Evolutionary conservation across 441 rosid species (phyloP).

Genomic region (Theobroma grandiflorum): DNA sequence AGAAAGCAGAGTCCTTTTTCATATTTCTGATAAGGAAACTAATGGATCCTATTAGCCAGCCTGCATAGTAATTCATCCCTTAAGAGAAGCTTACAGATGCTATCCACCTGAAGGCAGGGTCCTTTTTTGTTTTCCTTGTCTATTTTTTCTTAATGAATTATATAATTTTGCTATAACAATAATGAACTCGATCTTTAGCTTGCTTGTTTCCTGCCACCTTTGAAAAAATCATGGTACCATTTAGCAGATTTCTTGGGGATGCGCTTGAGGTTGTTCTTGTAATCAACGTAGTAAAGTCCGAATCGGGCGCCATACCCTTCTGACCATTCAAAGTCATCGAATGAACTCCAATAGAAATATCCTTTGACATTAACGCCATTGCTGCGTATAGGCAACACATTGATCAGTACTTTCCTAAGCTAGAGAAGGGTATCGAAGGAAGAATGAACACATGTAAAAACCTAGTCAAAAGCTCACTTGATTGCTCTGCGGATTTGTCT

Average conservation of each 20-base stretch:
- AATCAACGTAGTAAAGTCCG: slow-evolving; percentile 48
- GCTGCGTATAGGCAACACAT: slow-evolving; percentile 19
- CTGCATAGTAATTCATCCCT: too few species aligned
- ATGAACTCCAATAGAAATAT: slow-evolving; percentile 47
- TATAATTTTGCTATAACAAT: too few species aligned
- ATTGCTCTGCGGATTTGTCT: slow-evolving; percentile 32
- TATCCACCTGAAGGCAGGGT: too few species aligned
- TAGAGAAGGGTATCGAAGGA: too few species aligned
- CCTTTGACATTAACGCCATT: slow-evolving; percentile 48
- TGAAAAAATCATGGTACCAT: slow-evolving; percentile 39
- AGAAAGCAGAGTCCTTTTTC: too few species aligned
- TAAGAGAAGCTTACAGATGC: too few species aligned
- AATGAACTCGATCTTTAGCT: not conserved
- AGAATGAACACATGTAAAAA: not conserved
- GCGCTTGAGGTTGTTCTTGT: slow-evolving; percentile 40
- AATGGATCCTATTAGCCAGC: too few species aligned
- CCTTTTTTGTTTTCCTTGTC: too few species aligned
- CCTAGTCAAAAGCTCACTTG: slow-evolving; percentile 28
- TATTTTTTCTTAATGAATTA: too few species aligned
- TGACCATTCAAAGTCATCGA: slow-evolving; percentile 49
- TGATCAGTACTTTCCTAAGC: not conserved
- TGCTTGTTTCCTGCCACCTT: not conserved
- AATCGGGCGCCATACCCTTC: slow-evolving; percentile 37
- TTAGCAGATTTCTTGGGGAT: slow-evolving; percentile 39
- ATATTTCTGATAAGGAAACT: too few species aligned